A percentile compares a stretch with the other conserved stretches of the same genome.
phyloP scores from a whole-genome alignment of 768 basidiomycete species.

The Krasilnikovozyma curviuscula region DNA sequence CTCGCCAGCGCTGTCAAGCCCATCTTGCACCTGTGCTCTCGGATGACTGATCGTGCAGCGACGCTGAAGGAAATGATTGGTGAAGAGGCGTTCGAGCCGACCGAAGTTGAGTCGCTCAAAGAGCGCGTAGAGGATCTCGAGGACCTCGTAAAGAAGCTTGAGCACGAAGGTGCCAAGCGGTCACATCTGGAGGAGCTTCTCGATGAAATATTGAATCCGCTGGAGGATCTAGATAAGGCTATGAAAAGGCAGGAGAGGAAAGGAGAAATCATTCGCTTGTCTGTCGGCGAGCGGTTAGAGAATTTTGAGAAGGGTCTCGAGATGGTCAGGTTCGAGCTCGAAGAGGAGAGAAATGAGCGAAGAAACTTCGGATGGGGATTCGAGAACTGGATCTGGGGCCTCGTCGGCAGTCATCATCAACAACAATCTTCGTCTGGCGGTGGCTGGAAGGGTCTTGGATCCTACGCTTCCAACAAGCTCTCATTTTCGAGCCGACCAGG shows the following conservation, averaged over 20 bases:
- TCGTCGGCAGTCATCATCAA: not conserved
- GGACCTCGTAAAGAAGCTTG: not conserved
- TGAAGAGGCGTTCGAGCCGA: conserved; percentile 14
- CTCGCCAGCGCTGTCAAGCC: conserved; percentile 20
- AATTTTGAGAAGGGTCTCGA: no score
- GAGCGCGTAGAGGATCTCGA: conserved; percentile 15
- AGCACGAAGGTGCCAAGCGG: not conserved
- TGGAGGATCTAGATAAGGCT: not conserved
- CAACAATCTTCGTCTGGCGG: conserved; percentile 1
- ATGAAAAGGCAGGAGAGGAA: conserved; percentile 1
- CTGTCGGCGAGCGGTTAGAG: conserved; percentile 6
- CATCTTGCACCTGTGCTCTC: conserved; percentile 12
- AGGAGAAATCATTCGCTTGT: conserved; percentile 3
- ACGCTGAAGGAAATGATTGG: conserved; percentile 16
- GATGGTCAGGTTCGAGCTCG: not conserved
- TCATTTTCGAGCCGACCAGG: not conserved
- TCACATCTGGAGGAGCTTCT: conserved; percentile 1
- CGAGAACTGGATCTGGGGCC: not conserved
- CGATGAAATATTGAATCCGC: not conserved
- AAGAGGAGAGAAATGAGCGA: not conserved
- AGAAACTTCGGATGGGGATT: not conserved
- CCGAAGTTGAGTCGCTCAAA: conserved; percentile 14
- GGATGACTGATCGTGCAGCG: conserved; percentile 14
- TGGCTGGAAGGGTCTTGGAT: no score
- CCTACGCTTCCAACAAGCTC: not conserved